Evolutionary conservation across 345 rosid genomes (phyloP).

Genomic region (Kandelia obovata): DNA sequence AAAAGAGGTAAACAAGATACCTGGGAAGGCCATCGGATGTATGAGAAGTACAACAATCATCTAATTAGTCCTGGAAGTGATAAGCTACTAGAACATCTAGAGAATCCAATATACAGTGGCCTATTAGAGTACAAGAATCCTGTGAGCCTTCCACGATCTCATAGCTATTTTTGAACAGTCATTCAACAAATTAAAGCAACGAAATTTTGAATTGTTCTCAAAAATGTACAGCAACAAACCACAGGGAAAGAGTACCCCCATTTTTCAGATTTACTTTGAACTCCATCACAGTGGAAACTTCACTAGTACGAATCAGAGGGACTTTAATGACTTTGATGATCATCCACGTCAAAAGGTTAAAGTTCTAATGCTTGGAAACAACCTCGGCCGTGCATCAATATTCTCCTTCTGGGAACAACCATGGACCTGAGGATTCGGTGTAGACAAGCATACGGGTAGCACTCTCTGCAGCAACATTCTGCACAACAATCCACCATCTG

Average conservation of each 20-base stretch:
- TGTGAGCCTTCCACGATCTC: constrained; percentile 83
- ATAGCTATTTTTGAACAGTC: constrained; percentile 63
- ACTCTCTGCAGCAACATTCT: constrained; percentile 43
- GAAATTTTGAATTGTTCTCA: neutral
- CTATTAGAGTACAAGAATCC: constrained; percentile 82
- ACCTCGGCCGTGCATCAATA: neutral
- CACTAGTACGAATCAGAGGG: no score
- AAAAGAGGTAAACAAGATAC: constrained; percentile 26
- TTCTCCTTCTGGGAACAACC: constrained; percentile 16
- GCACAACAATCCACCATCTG: constrained; percentile 61
- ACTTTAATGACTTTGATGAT: neutral
- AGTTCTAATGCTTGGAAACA: neutral
- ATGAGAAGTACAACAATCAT: constrained; percentile 68
- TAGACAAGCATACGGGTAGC: constrained; percentile 15
- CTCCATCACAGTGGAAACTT: no score
- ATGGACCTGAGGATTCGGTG: constrained; percentile 8
- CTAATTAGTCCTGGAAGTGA: constrained; percentile 74
- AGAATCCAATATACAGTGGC: constrained; percentile 73
- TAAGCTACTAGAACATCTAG: constrained; percentile 81
- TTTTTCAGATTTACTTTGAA: neutral
- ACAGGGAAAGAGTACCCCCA: neutral
- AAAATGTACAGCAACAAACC: neutral
- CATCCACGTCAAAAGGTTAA: neutral
- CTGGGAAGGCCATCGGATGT: constrained; percentile 51
- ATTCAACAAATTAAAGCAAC: constrained; percentile 17